Percentiles rank a stretch among this genome's conserved stretches.
phyloP scores from a whole-genome alignment of 192 early-diverging fungal species.

The Helicostylum pulchrum region DNA sequence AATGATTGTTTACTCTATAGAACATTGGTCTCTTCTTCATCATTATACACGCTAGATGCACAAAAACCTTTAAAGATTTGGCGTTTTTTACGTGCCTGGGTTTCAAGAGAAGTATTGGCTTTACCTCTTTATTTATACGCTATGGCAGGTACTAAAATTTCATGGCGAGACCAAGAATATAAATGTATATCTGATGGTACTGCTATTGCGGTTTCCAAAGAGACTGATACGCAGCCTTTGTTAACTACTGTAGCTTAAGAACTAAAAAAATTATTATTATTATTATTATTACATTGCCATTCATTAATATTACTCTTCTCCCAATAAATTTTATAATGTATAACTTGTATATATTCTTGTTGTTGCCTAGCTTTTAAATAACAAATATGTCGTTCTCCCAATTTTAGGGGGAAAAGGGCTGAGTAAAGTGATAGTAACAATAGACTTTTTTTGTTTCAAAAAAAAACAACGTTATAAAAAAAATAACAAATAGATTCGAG shows the following conservation, averaged over 20 bases:
- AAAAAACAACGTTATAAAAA: no score
- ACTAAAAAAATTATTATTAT: no score
- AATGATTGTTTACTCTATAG: conserved; percentile 31
- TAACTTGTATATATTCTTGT: no score
- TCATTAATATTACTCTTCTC: no score
- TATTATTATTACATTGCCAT: not conserved
- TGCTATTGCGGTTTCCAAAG: conserved; percentile 34
- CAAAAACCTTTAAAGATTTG: conserved; percentile 15
- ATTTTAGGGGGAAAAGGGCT: no score
- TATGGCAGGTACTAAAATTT: conserved; percentile 75
- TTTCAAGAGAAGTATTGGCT: conserved; percentile 75
- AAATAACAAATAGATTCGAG: no score
- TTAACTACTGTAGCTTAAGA: no score
- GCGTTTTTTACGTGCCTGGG: conserved; percentile 73
- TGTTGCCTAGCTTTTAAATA: no score
- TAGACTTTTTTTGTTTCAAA: no score
- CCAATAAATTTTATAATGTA: not conserved
- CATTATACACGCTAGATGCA: not conserved
- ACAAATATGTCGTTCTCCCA: no score
- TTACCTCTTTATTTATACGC: conserved; percentile 83
- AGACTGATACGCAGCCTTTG: no score
- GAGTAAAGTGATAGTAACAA: no score
- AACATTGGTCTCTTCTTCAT: conserved; percentile 20
- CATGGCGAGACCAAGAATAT: conserved; percentile 84
- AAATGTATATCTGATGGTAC: conserved; percentile 61